A percentile compares a stretch with the other conserved stretches of the same genome.
phyloP scores from a whole-genome alignment of 805 yeast species.

The Candida gorgasii region DNA sequence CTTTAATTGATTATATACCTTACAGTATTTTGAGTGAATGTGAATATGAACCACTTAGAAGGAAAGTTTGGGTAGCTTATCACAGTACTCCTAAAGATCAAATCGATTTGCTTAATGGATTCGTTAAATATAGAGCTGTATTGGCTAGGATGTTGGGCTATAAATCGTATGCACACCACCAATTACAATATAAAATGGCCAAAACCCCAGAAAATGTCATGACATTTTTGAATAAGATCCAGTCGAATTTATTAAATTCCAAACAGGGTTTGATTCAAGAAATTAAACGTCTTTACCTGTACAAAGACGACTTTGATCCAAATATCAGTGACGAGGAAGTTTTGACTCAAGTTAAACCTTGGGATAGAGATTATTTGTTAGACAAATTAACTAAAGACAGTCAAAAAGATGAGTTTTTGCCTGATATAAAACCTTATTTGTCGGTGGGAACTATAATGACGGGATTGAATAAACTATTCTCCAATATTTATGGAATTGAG shows the following conservation, averaged over 20 bases:
- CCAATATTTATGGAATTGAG: slow-evolving; percentile 71
- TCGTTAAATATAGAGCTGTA: slow-evolving; percentile 65
- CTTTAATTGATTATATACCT: slow-evolving; percentile 60
- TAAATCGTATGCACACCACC: slow-evolving; percentile 72
- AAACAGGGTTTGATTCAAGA: slow-evolving; percentile 53
- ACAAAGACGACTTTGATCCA: slow-evolving; percentile 19
- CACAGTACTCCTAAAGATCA: slow-evolving; percentile 69
- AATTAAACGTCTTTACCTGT: slow-evolving; percentile 46
- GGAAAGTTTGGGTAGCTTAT: slow-evolving; percentile 70
- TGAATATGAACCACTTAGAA: slow-evolving; percentile 56
- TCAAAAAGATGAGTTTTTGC: slow-evolving; percentile 18
- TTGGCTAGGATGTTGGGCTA: slow-evolving; percentile 75
- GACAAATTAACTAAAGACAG: slow-evolving; percentile 18
- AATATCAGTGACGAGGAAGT: slow-evolving; percentile 29
- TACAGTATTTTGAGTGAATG: slow-evolving; percentile 63
- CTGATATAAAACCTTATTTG: slow-evolving; percentile 66
- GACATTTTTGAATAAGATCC: slow-evolving; percentile 63
- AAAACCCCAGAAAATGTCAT: slow-evolving; percentile 72
- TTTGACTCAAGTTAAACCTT: slow-evolving; percentile 62
- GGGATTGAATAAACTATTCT: slow-evolving; percentile 74
- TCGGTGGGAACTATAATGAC: slow-evolving; percentile 84
- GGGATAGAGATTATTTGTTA: slow-evolving; percentile 82
- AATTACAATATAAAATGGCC: slow-evolving; percentile 88
- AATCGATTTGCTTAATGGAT: slow-evolving; percentile 53
- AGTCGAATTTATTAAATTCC: slow-evolving; percentile 42